Conservation (phyloP, 768 basidiomycete genomes). For the Serendipita sp. region DNA sequence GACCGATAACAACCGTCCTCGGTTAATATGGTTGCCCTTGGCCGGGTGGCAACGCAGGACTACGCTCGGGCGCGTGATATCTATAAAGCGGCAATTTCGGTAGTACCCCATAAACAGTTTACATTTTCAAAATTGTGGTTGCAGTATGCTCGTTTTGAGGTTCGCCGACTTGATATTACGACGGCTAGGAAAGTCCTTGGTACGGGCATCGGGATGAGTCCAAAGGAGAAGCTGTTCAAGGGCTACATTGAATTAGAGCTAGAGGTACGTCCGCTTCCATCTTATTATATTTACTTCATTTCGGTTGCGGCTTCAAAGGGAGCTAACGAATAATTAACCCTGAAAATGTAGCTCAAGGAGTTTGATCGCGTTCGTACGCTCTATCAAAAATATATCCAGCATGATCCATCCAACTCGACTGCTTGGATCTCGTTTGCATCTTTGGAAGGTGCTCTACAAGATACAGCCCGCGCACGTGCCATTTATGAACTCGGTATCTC, state of each 20-base stretch:
- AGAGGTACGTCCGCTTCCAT: slow-evolving; percentile 37
- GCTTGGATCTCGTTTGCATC: slow-evolving; percentile 97
- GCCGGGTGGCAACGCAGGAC: slow-evolving; percentile 35
- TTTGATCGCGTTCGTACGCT: slow-evolving; percentile 85
- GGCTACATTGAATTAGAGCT: slow-evolving; percentile 91
- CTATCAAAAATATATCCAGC: slow-evolving; percentile 91
- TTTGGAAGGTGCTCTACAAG: slow-evolving; percentile 74
- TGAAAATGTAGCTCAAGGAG: slow-evolving; percentile 54
- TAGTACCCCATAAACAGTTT: slow-evolving; percentile 92
- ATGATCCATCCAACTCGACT: slow-evolving; percentile 76
- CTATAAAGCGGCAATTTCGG: slow-evolving; percentile 73
- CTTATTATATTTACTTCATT: not conserved
- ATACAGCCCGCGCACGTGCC: slow-evolving; percentile 75
- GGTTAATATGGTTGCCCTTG: not conserved
- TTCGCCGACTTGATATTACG: slow-evolving; percentile 62
- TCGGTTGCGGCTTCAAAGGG: not conserved
- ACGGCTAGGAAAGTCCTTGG: slow-evolving; percentile 85
- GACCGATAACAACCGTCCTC: not conserved
- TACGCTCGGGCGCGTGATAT: slow-evolving; percentile 74
- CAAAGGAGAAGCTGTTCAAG: slow-evolving; percentile 90
- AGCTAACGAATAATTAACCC: slow-evolving; percentile 9
- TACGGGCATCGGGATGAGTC: slow-evolving; percentile 84
- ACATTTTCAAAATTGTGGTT: slow-evolving; percentile 97
- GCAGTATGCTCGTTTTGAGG: slow-evolving; percentile 82
- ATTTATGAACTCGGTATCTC: slow-evolving; percentile 86